phyloP scores from a whole-genome alignment of 768 basidiomycete genomes.

The Rossbeevera mucosa region DNA sequence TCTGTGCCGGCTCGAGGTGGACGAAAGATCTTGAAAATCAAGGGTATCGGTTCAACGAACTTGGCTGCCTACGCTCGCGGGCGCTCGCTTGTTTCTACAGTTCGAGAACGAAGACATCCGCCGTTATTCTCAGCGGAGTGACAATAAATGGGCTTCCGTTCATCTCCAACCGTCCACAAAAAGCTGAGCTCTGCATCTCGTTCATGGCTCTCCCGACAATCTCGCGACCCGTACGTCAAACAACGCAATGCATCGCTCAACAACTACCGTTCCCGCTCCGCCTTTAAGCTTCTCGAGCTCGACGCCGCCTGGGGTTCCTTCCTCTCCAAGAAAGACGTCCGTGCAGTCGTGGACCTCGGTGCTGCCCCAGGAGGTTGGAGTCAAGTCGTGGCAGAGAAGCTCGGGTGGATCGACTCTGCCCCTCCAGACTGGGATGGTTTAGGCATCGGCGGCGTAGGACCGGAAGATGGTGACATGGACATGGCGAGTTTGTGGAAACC shows the following conservation, averaged over 20 bases:
- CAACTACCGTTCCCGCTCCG: constrained; percentile 77
- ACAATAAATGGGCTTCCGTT: constrained; percentile 37
- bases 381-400: constrained; percentile 66
- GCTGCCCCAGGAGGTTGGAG: constrained; percentile 95
- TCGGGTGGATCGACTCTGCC: constrained; percentile 44
- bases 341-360: constrained; percentile 78
- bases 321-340: constrained; percentile 47
- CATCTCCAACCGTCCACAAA: constrained; percentile 25
- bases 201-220: constrained; percentile 68
- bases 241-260: constrained; percentile 41
- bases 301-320: constrained; percentile 53
- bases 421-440: constrained; percentile 1
- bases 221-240: constrained; percentile 66
- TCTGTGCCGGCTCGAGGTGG: too few relatives aligned
- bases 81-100: too few relatives aligned
- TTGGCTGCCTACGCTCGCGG: too few relatives aligned
- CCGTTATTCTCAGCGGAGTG: too few relatives aligned
- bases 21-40: too few relatives aligned
- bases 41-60: too few relatives aligned
- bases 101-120: too few relatives aligned
- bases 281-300: constrained; percentile 88
- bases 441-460: neutral
- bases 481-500: constrained; percentile 23
- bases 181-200: constrained; percentile 42
- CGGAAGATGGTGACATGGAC: neutral